A percentile compares a stretch with the other conserved stretches of the same genome.
These are phyloP conservation scores for Pichia sp. DNA, from an alignment of 1,139 yeast species.

Conservation along the genomic window DNA sequence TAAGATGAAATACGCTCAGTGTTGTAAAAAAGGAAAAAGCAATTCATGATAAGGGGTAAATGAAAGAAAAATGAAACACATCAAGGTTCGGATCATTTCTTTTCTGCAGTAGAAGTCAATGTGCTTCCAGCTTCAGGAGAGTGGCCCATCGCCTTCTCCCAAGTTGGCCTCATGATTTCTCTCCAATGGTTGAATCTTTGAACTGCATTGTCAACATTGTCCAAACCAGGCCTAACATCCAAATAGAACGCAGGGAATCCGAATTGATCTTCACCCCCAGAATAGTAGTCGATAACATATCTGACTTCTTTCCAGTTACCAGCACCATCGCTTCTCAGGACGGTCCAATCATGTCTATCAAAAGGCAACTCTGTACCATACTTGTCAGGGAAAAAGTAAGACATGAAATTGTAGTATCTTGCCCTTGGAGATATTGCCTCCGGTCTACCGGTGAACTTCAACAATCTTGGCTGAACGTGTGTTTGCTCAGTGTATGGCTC, in stretches of 20 bases:
- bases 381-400: conserved; percentile 65
- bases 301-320: conserved; percentile 61
- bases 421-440: conserved; percentile 89
- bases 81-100: not conserved
- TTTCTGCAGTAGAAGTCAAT: not conserved
- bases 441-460: conserved; percentile 90
- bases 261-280: conserved; percentile 84
- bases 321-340: conserved; percentile 54
- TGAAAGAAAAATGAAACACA: not conserved
- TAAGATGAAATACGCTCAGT: not conserved
- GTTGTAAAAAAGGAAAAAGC: not conserved
- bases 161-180: conserved; percentile 27
- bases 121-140: conserved; percentile 2
- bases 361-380: conserved; percentile 84
- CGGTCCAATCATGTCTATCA: conserved; percentile 99
- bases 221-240: conserved; percentile 95
- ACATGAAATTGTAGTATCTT: conserved; percentile 57
- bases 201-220: conserved; percentile 52
- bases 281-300: conserved; percentile 90
- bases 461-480: conserved; percentile 64
- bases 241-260: conserved; percentile 88
- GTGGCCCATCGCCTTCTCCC: conserved; percentile 34
- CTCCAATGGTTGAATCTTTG: conserved; percentile 48
- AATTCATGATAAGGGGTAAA: not conserved
- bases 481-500: conserved; percentile 47